phyloP scores from a whole-genome alignment of 192 early-diverging fungal genomes.

The Umbelopsis ramanniana region DNA sequence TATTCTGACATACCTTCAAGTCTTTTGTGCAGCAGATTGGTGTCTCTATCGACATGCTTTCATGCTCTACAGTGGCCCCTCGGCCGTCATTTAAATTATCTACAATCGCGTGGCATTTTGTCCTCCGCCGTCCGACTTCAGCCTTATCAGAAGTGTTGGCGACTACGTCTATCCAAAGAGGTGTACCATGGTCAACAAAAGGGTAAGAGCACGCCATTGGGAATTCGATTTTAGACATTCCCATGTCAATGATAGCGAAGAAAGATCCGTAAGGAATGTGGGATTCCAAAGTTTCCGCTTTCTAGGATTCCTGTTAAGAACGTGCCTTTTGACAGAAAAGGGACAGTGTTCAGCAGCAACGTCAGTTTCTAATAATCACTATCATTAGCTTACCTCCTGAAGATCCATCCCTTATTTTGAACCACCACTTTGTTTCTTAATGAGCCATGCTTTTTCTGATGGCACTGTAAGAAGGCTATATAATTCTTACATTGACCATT shows the following conservation, averaged over 20 bases:
- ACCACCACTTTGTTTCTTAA: too few species aligned
- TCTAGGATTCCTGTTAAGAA: not conserved
- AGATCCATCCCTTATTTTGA: not conserved
- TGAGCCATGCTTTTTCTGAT: not conserved
- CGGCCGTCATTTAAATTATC: not conserved
- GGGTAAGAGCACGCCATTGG: not conserved
- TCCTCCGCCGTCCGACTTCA: not conserved
- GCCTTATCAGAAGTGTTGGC: not conserved
- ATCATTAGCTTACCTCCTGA: conserved; percentile 2
- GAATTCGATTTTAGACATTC: not conserved
- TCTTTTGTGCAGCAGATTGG: not conserved
- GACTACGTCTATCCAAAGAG: conserved; percentile 4
- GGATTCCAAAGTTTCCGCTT: not conserved
- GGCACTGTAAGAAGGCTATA: not conserved
- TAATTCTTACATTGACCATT: too few species aligned
- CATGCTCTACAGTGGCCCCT: not conserved
- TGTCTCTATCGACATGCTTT: not conserved
- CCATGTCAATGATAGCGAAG: not conserved
- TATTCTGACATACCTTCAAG: not conserved
- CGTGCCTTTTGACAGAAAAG: conserved; percentile 20
- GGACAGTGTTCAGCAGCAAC: conserved; percentile 18
- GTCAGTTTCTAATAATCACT: not conserved
- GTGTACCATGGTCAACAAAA: not conserved
- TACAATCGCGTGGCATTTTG: not conserved
- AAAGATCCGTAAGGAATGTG: not conserved